Base-by-base conservation (phyloP, 495 filamentous ascomycete species). In the Penicillium canariense region DNA sequence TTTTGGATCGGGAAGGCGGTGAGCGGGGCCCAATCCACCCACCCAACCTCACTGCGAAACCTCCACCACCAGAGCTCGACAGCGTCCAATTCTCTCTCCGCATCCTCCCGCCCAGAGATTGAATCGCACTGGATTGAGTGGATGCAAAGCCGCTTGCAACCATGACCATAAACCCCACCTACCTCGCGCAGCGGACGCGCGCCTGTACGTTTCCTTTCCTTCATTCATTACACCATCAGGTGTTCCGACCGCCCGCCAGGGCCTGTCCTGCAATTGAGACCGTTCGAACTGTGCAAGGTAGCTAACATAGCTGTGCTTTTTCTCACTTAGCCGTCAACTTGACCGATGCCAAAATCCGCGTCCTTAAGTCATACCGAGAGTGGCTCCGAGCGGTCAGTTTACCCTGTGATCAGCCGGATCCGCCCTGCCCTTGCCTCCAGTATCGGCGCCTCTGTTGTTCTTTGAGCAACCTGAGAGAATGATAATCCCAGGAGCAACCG, bases 321-420 rank as follows among this genome's bases (percentile, higher is more conserved):
- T 56, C 4, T 49, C n/a, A n/a, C n/a, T 32, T 68, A 98, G 94
- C 94, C 61, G 73, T 80, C 70, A 96, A 87, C 79, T 95, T 86
- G 90, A 63, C 63, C 61, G 91, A 97, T 77, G 91, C 94, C 54
- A 85, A 87, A 67, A 75, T 72, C 63, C 81, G 91, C 75, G 94
- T 96, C 52, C 74, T 96, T 60, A 81, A 84, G 66, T 85, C 87
- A 49, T 98, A 97, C 78, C 82, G 94, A 58, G 86, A 90, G 76
- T 98, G 94, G 94, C 80, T 97, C 52, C 84, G 94, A 77, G 82
- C 90, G 71, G 94, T 97, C 82, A 73, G 89, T 84, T 54, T 51
- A 28, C 52, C 56, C 50, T 48, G 40, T 49, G 36, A 48, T 47
- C 35, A 40, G 31, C 31, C 30, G 20, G 38, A 49, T 40, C 39